These are phyloP conservation scores for Ustilago hordei DNA, from an alignment of 1,284 basidiomycete genomes.

Conservation along the genomic window DNA sequence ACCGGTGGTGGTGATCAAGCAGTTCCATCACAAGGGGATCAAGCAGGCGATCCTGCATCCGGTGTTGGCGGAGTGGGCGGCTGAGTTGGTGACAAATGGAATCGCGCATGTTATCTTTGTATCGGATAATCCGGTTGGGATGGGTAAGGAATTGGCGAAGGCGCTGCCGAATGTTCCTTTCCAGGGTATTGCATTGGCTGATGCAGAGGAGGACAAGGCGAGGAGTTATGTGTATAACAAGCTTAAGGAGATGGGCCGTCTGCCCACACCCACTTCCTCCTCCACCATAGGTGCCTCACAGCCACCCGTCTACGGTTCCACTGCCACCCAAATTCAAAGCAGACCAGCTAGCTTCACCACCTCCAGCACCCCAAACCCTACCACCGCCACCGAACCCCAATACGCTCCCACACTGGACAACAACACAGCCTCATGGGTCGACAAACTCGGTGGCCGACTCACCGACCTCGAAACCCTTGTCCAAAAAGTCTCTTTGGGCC, in stretches of 20 bases:
- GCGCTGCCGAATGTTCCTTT: constrained; percentile 89
- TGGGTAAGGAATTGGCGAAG: constrained; percentile 81
- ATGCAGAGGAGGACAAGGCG: constrained; percentile 85
- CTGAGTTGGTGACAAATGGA: constrained; percentile 72
- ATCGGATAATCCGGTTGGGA: constrained; percentile 88
- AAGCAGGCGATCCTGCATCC: constrained; percentile 80
- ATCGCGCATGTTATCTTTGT: constrained; percentile 92
- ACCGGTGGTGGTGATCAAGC: constrained; percentile 60
- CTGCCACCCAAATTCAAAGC: background rate
- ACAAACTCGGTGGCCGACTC: constrained; percentile 65
- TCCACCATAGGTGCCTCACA: background rate
- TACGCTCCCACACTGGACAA: constrained; percentile 35
- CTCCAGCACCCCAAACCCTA: constrained; percentile 5
- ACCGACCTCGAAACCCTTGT: constrained; percentile 64
- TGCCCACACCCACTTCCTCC: constrained; percentile 19
- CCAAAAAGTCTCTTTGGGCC: constrained; percentile 61
- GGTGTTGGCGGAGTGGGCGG: constrained; percentile 87
- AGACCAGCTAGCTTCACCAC: constrained; percentile 6
- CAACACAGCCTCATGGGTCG: constrained; percentile 57
- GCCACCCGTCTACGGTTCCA: constrained; percentile 12
- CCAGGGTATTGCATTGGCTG: constrained; percentile 72
- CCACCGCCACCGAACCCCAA: constrained; percentile 7
- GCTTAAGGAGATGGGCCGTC: constrained; percentile 75
- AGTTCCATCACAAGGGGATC: constrained; percentile 65
- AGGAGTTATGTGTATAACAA: constrained; percentile 85